These are phyloP conservation scores for Cucumis melo DNA, from an alignment of 306 rosid genomes.

Conservation along the genomic window DNA sequence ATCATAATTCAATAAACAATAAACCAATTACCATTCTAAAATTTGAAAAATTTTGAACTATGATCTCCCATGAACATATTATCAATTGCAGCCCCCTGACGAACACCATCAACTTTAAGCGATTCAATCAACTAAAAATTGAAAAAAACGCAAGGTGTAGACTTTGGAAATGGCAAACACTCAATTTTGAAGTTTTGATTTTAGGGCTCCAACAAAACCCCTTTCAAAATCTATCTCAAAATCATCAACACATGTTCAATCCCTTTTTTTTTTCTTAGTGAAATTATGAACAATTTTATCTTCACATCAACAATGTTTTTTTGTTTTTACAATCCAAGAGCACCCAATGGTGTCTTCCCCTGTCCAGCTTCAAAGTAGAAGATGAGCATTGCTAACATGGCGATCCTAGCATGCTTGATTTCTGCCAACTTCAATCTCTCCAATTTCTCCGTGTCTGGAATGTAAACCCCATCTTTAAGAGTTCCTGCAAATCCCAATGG, in stretches of 20 bases:
- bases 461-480: constrained; percentile 45
- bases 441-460: constrained; percentile 52
- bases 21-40: too few relatives aligned
- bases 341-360: constrained; percentile 96
- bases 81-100: too few relatives aligned
- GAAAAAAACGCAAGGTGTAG: not conserved
- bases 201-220: not conserved
- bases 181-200: not conserved
- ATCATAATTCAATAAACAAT: too few relatives aligned
- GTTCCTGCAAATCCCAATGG: constrained; percentile 68
- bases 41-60: too few relatives aligned
- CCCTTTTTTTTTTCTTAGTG: not conserved
- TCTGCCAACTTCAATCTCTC: constrained; percentile 87
- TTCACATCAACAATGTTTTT: not conserved
- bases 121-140: not conserved
- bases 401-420: constrained; percentile 88
- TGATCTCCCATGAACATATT: too few relatives aligned
- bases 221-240: not conserved
- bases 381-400: constrained; percentile 89
- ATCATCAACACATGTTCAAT: not conserved
- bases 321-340: constrained; percentile 62
- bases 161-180: not conserved
- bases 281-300: not conserved
- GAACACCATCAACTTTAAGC: not conserved
- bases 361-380: constrained; percentile 99